Base-by-base conservation (phyloP, 2,329 filamentous ascomycete genomes). In the Pestalotiopsis sp. region DNA sequence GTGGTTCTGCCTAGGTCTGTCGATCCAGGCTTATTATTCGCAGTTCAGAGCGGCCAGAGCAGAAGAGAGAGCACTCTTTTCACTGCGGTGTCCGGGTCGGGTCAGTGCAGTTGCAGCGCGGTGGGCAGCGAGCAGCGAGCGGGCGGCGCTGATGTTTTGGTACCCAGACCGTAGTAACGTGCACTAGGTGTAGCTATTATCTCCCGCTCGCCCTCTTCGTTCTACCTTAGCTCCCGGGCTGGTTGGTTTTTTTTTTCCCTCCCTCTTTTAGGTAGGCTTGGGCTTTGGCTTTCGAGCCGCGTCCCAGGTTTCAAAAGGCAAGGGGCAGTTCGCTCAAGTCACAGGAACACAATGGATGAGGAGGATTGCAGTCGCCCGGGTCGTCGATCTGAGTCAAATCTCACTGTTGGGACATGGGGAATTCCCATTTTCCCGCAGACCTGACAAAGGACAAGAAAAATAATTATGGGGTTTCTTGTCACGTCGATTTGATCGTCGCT, bases 251-350 rank as follows among this genome's bases (percentile, higher is more conserved):
- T 20, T 20, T 52, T 52, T 52, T 52, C 11, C 11, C 17, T 52
- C 41, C 41, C 41, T 45, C 17, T 52, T 20, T 9, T 20, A 25
- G 12, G 55, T 59, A 25, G 55, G 55, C 23, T 62, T 39, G 59
- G 59, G 27, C 31, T 62, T 62, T 17, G 59, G 59, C 59, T 62
- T 62, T 59, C 25, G 23, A 9, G 25, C 55, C 55, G 55, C 55
- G 59, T 62, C 31, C 59, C 59, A 39, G 61, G 38, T 64, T 64
- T 49, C 38, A 64, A 49, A 27, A 64, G 61, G 61, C 38, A 45
- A 27, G 61, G 61, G 41, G 61, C 39, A 45, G 38, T 64, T 12
- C 31, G 36, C 39, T 52, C n/a, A 52, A 25, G 36, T n/a, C 61
- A 64, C 38, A 49, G 25, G 59, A 20, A 41, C 25, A 39, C 59